Percentiles rank a stretch among this genome's conserved stretches.
Conservation (phyloP, 176 grass and related monocot species). For the Oryza rufipogon region DNA sequence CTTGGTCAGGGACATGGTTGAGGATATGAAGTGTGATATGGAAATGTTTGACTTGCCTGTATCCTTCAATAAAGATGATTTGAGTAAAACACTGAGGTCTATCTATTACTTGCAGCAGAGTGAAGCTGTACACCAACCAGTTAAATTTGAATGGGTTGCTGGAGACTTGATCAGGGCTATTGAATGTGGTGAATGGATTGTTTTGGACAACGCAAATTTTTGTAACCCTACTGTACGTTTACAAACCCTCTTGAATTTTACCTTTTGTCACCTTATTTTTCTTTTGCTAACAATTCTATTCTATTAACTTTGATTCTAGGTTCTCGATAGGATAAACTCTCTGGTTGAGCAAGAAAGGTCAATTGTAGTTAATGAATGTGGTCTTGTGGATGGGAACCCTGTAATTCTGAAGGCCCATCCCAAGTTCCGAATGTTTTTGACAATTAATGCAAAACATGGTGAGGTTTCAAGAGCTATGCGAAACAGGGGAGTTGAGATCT, state of each 20-base stretch:
- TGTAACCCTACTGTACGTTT: constrained; percentile 88
- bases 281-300: constrained; percentile 42
- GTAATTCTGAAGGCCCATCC: constrained; percentile 72
- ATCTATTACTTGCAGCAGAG: constrained; percentile 61
- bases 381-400: constrained; percentile 78
- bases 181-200: constrained; percentile 84
- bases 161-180: constrained; percentile 87
- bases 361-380: constrained; percentile 92
- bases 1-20: constrained; percentile 69
- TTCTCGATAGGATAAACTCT: constrained; percentile 97
- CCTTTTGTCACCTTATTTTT: constrained; percentile 20
- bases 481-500: constrained; percentile 90
- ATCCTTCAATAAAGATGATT: constrained; percentile 59
- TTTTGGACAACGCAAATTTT: constrained; percentile 96
- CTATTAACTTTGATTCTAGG: constrained; percentile 50
- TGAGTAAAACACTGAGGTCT: constrained; percentile 60
- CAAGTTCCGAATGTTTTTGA: constrained; percentile 92
- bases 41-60: constrained; percentile 61
- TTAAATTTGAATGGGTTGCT: constrained; percentile 88
- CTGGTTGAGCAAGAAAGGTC: constrained; percentile 90
- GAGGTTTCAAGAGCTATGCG: constrained; percentile 98
- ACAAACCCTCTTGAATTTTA: constrained; percentile 24
- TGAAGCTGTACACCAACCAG: constrained; percentile 54
- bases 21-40: constrained; percentile 68
- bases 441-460: constrained; percentile 81